Evolutionary conservation across 2,329 filamentous ascomycete genomes (phyloP).

Genomic region (Hymenoscyphus albidus): DNA sequence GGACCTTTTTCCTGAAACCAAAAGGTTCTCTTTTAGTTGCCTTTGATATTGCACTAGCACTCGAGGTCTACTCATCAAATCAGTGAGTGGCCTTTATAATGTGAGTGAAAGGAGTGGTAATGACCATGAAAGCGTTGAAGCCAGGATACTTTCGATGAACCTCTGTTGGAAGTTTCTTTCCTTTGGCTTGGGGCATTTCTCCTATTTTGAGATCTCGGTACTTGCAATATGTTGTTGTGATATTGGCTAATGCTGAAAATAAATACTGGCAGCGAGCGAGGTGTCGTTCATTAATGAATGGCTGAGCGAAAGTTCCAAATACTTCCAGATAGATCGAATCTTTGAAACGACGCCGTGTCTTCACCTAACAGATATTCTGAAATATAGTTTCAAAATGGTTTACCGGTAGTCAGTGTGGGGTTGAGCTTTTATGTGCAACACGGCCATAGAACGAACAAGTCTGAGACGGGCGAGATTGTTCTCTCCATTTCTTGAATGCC

Average conservation of each 20-base stretch:
- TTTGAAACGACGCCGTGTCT: too few species aligned
- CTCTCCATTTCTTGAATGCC: too few species aligned
- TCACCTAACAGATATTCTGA: too few species aligned
- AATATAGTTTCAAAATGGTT: too few species aligned
- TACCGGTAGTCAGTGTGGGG: too few species aligned
- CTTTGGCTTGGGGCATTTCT: background rate
- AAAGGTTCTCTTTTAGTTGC: background rate
- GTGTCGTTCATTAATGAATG: background rate
- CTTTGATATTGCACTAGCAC: background rate
- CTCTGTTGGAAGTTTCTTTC: background rate
- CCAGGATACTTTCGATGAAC: background rate
- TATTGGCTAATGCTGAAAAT: background rate
- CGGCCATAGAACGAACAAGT: too few species aligned
- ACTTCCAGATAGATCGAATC: background rate
- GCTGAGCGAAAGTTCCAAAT: background rate
- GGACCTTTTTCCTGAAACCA: background rate
- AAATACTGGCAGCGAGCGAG: background rate
- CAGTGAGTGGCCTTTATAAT: background rate
- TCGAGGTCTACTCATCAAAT: background rate
- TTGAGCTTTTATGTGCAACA: too few species aligned
- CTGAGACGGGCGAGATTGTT: too few species aligned
- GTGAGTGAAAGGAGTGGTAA: background rate
- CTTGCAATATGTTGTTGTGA: background rate
- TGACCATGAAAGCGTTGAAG: background rate
- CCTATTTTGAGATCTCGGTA: background rate